Evolutionary conservation across 2,329 filamentous ascomycete species (phyloP).

Genomic region (Hysterium pulicare): DNA sequence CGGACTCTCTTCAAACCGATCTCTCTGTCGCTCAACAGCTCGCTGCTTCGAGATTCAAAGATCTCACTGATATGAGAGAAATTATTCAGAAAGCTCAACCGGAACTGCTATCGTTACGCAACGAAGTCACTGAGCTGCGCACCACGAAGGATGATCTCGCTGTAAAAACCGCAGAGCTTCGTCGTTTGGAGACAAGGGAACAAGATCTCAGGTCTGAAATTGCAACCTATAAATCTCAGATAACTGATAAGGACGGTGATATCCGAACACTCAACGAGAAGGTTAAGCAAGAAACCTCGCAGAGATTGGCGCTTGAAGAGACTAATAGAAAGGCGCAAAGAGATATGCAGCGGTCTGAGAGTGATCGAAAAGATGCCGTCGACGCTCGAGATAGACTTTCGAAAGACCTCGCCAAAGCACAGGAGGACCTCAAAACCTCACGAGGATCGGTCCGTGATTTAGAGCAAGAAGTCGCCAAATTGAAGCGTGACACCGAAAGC

Average conservation of each 20-base stretch:
- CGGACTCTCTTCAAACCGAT: slow-evolving; percentile 71
- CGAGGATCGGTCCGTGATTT: slow-evolving; percentile 64
- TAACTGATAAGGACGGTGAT: slow-evolving; percentile 72
- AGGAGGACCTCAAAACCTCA: slow-evolving; percentile 63
- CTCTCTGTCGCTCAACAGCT: slow-evolving; percentile 82
- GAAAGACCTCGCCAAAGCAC: slow-evolving; percentile 66
- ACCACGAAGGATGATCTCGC: slow-evolving; percentile 70
- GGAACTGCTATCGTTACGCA: slow-evolving; percentile 74
- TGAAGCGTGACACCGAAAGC: slow-evolving; percentile 64
- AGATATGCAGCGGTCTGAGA: slow-evolving; percentile 73
- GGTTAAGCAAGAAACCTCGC: slow-evolving; percentile 69
- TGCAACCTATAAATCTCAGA: slow-evolving; percentile 63
- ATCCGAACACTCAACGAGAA: slow-evolving; percentile 75
- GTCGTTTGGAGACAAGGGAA: slow-evolving; percentile 75
- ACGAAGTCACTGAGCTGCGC: slow-evolving; percentile 73
- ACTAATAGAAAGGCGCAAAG: slow-evolving; percentile 69
- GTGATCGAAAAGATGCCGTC: slow-evolving; percentile 72
- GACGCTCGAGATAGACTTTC: slow-evolving; percentile 69
- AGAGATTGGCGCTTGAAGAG: slow-evolving; percentile 73
- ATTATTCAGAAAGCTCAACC: slow-evolving; percentile 81
- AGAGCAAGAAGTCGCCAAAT: slow-evolving; percentile 68
- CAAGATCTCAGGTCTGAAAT: slow-evolving; percentile 77
- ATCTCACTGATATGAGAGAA: slow-evolving; percentile 75
- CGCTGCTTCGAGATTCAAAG: slow-evolving; percentile 82
- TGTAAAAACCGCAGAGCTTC: slow-evolving; percentile 61